Evolutionary conservation across 306 rosid genomes (phyloP), one percentile per base, ranked within the genome.

Genomic region (Sindora glabra): DNA sequence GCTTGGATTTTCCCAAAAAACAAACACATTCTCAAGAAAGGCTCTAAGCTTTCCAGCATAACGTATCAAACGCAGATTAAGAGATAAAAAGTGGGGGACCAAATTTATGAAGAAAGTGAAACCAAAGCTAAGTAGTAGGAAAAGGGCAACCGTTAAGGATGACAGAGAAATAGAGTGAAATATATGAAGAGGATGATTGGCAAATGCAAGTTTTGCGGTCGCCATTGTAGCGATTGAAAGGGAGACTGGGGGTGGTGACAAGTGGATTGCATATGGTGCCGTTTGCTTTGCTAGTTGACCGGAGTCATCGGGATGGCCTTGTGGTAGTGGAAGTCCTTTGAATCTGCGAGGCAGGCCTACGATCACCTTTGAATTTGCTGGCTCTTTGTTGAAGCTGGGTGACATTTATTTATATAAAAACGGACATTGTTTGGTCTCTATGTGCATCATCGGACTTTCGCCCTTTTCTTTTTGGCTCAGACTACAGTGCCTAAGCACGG

Each of bases 201-300:
- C 58, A 21, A 73, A 5, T 72, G 85, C 85, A 62, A 64, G 36
- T 67, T 79, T 83, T 73, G 52, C 82, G 85, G 36, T 75, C 82
- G 76, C 67, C 79, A 75, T 75, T 73, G 77, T 75, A 72, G 78
- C 71, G 59, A 51, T 24, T 26, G 56, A 4, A 60, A 68, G 60
- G 57, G 70, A 54, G 79, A 55, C 18, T 59, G 60, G 29, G 72
- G 38, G n/a, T 6, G 52, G 41, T 55, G 56, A 73, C 89, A 83
- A 67, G 83, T 79, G 78, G 63, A 3, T 24, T 15, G 25, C 55
- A 68, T 23, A 34, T 29, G 48, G 34, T 58, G 55, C 69, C 44
- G 64, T 76, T 41, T 71, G 67, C 32, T 22, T 53, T 11, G 6
- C 41, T 25, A 21, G 49, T 74, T 59, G 62, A 80, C 65, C 17